Conservation (phyloP, 2,329 filamentous ascomycete species). For the Balansia obtecta region DNA sequence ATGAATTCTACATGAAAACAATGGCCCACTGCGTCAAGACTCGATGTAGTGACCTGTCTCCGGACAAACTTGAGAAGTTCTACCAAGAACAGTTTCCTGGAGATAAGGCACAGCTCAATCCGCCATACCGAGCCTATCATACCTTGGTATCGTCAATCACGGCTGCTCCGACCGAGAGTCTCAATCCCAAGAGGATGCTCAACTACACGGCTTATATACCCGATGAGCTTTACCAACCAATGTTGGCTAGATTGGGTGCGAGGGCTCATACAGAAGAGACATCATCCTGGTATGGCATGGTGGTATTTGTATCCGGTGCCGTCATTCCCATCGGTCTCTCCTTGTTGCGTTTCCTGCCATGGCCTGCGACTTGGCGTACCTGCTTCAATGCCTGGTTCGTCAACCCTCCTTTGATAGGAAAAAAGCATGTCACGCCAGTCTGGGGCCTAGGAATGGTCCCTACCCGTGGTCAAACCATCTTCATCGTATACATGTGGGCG, state of each 20-base stretch:
- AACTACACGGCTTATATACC: conserved; percentile 8
- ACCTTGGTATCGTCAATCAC: neutral
- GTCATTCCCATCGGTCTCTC: conserved; percentile 14
- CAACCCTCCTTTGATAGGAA: conserved; percentile 15
- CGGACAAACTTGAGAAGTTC: conserved; percentile 5
- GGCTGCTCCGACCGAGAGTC: neutral
- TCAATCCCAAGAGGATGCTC: conserved; percentile 2
- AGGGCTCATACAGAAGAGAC: conserved; percentile 5
- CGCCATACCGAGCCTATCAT: neutral
- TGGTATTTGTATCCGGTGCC: conserved; percentile 13
- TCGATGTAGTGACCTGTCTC: conserved; percentile 4
- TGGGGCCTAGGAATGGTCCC: conserved; percentile 19
- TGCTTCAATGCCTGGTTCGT: conserved; percentile 17
- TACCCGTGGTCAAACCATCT: conserved; percentile 30
- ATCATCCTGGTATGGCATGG: conserved; percentile 13
- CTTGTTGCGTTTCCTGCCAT: conserved; percentile 17
- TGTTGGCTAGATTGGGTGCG: conserved; percentile 4
- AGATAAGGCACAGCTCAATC: neutral
- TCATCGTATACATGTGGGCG: conserved; percentile 26
- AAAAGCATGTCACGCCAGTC: conserved; percentile 12
- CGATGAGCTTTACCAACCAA: conserved; percentile 4
- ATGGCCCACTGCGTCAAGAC: conserved; percentile 10
- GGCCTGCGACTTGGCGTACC: conserved; percentile 7
- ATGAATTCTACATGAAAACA: conserved; percentile 11
- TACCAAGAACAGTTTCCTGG: conserved; percentile 4